A percentile compares a stretch with the other conserved stretches of the same genome.
Evolutionary conservation across 768 basidiomycete genomes (phyloP).

Genomic region (Kwoniella sp.): DNA sequence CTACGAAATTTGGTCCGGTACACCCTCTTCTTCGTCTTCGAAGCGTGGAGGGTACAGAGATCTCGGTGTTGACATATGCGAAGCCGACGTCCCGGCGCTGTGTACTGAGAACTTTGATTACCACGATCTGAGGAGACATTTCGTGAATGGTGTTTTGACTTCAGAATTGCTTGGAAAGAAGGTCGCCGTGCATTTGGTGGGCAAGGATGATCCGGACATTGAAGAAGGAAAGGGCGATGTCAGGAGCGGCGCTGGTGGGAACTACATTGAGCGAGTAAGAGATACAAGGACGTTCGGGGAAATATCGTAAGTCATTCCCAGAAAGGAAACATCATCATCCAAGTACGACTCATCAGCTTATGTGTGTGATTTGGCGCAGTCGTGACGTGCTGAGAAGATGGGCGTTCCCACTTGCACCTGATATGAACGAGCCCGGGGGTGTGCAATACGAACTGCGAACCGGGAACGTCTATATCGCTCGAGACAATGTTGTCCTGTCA

Average conservation of each 20-base stretch:
- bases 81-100: constrained; percentile 78
- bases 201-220: constrained; percentile 46
- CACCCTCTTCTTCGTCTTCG: constrained; percentile 23
- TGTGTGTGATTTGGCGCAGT: constrained; percentile 59
- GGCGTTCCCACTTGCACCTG: constrained; percentile 94
- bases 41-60: constrained; percentile 48
- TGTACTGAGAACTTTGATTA: constrained; percentile 99
- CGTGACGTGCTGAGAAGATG: constrained; percentile 90
- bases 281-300: constrained; percentile 91
- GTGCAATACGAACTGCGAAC: constrained; percentile 80
- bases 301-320: constrained; percentile 61
- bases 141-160: constrained; percentile 90
- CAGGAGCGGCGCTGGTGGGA: constrained; percentile 59
- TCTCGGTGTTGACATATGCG: constrained; percentile 55
- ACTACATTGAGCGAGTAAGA: constrained; percentile 89
- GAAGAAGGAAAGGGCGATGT: constrained; percentile 16
- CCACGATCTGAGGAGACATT: constrained; percentile 84
- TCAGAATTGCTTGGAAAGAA: constrained; percentile 94
- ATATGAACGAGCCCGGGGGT: constrained; percentile 83
- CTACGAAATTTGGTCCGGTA: constrained; percentile 84
- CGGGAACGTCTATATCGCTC: constrained; percentile 85
- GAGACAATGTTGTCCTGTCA: constrained; percentile 77
- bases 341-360: constrained; percentile 6
- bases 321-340: neutral
- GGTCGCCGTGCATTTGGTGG: constrained; percentile 85